phyloP scores from a whole-genome alignment of 2,329 filamentous ascomycete genomes.

The Aaosphaeria pasadenensis region DNA sequence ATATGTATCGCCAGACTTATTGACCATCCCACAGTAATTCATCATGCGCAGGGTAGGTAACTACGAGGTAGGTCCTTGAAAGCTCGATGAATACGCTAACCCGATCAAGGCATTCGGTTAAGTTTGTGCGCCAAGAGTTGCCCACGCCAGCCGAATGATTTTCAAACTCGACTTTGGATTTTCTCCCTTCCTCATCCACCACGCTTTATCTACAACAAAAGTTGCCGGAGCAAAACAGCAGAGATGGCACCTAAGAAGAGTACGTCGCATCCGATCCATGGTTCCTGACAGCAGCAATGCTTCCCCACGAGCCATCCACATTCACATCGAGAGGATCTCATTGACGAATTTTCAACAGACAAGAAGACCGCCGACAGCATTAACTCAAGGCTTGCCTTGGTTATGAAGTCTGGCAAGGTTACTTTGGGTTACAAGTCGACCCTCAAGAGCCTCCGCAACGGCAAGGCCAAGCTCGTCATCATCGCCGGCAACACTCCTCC shows the following conservation, averaged over 20 bases:
- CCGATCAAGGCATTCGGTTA: not conserved
- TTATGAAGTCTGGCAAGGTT: conserved; percentile 74
- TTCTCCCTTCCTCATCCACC: not conserved
- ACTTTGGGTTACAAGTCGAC: conserved; percentile 87
- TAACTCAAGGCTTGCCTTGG: conserved; percentile 65
- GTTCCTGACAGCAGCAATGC: not conserved
- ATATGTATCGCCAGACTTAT: too few species aligned
- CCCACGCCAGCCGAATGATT: not conserved
- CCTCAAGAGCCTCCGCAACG: conserved; percentile 82
- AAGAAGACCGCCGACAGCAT: conserved; percentile 76
- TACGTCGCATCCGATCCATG: conserved; percentile 45
- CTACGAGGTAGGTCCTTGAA: too few species aligned
- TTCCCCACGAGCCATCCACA: too few species aligned
- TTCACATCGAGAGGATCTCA: not conserved
- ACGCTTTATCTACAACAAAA: conserved; percentile 7
- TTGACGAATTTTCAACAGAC: not conserved
- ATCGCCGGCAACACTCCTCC: conserved; percentile 95
- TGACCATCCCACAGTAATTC: too few species aligned
- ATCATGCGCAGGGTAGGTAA: too few species aligned
- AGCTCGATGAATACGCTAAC: too few species aligned
- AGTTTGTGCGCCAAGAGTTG: not conserved
- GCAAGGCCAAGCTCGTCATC: conserved; percentile 97
- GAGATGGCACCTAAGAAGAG: conserved; percentile 71
- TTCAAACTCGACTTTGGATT: not conserved
- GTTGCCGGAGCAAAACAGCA: conserved; percentile 38